phyloP scores from a whole-genome alignment of 139 green algal species.

The Raphidocelis subcapitata region DNA sequence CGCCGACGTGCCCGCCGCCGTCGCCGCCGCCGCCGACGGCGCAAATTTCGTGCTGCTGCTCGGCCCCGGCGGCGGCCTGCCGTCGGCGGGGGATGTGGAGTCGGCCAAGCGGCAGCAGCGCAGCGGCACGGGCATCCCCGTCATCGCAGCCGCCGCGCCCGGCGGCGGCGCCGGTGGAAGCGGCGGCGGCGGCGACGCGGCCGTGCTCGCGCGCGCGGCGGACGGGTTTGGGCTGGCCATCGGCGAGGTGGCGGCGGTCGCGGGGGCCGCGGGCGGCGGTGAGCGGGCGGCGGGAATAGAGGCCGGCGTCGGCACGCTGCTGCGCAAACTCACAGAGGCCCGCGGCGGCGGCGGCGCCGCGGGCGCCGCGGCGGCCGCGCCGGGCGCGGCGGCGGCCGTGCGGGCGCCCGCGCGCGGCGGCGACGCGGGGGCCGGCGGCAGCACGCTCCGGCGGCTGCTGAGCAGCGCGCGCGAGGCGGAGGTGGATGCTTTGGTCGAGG shows the following conservation, averaged over 20 bases:
- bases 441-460: conserved; percentile 45
- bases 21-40: conserved; percentile 71
- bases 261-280: too few relatives aligned
- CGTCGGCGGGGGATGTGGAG: conserved; percentile 13
- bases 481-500: conserved; percentile 43
- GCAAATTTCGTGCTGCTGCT: conserved; percentile 76
- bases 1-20: conserved; percentile 37
- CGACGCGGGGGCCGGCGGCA: neutral
- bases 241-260: conserved; percentile 24
- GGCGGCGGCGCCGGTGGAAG: neutral
- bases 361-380: too few relatives aligned
- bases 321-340: conserved; percentile 6
- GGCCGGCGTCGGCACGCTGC: conserved; percentile 3
- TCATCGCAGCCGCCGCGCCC: conserved; percentile 34
- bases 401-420: too few relatives aligned
- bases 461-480: too few relatives aligned
- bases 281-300: neutral
- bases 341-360: too few relatives aligned
- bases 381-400: too few relatives aligned
- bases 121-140: conserved; percentile 65
- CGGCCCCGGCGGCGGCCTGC: conserved; percentile 21
- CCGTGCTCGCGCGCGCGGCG: conserved; percentile 32
- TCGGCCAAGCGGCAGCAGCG: conserved; percentile 49
- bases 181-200: conserved; percentile 33
- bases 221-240: conserved; percentile 34